phyloP scores from a whole-genome alignment of 805 yeast genomes.

The Candida golubevii region DNA sequence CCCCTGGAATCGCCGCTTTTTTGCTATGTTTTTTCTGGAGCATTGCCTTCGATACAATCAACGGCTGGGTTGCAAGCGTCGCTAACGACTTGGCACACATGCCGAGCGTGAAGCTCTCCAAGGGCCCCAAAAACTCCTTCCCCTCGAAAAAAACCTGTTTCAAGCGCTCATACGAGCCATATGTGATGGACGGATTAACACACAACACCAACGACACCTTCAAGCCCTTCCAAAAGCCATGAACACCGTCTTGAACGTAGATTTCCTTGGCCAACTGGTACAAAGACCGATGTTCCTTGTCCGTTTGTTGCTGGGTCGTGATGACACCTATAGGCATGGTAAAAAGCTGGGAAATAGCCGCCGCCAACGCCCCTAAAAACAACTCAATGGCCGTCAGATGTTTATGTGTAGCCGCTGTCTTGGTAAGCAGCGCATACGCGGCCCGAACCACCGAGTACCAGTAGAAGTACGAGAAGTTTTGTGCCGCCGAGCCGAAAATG shows the following conservation, averaged over 20 bases:
- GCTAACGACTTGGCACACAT: slow-evolving; percentile 80
- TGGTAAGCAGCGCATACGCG: slow-evolving; percentile 41
- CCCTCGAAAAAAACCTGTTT: slow-evolving; percentile 45
- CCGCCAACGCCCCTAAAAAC: slow-evolving; percentile 73
- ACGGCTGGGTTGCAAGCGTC: slow-evolving; percentile 75
- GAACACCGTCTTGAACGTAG: slow-evolving; percentile 56
- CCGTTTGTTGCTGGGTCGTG: slow-evolving; percentile 59
- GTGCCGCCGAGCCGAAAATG: slow-evolving; percentile 66
- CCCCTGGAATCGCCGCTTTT: slow-evolving; percentile 16
- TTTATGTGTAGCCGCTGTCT: slow-evolving; percentile 33
- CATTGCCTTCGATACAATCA: slow-evolving; percentile 80
- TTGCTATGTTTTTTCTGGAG: slow-evolving; percentile 49
- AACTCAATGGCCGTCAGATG: slow-evolving; percentile 64
- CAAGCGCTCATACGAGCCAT: slow-evolving; percentile 72
- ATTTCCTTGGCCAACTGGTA: slow-evolving; percentile 43
- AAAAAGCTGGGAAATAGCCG: slow-evolving; percentile 73
- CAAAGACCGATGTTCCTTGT: slow-evolving; percentile 33
- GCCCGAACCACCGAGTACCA: slow-evolving; percentile 77
- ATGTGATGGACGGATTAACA: slow-evolving; percentile 81
- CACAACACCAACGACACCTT: slow-evolving; percentile 77
- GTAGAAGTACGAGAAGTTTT: slow-evolving; percentile 79
- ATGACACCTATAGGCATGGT: slow-evolving; percentile 79
- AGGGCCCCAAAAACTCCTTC: slow-evolving; percentile 47
- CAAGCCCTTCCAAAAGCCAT: slow-evolving; percentile 80
- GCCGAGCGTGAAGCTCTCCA: slow-evolving; percentile 67